Base-by-base conservation (phyloP, 2,329 filamentous ascomycete genomes). In the Neofusicoccum umdonicola region DNA sequence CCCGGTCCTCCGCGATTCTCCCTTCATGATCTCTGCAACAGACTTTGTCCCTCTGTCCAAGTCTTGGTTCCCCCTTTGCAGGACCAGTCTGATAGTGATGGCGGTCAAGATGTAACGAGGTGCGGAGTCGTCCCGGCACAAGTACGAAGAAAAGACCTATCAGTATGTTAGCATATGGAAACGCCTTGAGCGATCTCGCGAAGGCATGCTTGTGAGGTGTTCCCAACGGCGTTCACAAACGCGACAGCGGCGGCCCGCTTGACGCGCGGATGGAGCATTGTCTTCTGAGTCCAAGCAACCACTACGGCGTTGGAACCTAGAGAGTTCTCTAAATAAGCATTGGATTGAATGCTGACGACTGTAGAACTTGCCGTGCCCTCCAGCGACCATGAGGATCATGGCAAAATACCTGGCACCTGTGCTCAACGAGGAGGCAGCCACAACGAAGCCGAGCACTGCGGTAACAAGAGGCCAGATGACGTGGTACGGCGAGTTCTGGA, bases 321-420 rank as follows among this genome's bases (percentile, higher is more conserved):
- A 6, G 5, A 31, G 27, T 31, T 31, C 27, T 31, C 27, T 3
- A 31, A 31, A 31, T 31, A 31, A 31, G 27, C 27, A 31, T 31
- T 4, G 27, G 27, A 31, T 4, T 31, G 3, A 6, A 6, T 5
- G 27, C 6, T 31, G 27, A 6, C 4, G 27, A 31, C 27, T 31
- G 27, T 6, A 31, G 27, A 31, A 31, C 27, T 31, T 31, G 31
- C 39, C 72, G 45, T 75, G 76, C 1, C 68, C 71, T 19, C 70
- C 72, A 1, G 69, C 68, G 3, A 74, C 69, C 58, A 76, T 74
- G 15, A 76, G 67, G 37, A 75, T 69, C 62, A 74, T 70, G 57
- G 71, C 69, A 47, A 75, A 67, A 60, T 75, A 74, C 15, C 74
- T 71, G 11, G 71, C 71, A 11, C 67, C 72, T 4, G 72, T 60